phyloP scores from a whole-genome alignment of 352 stramenopile species.

The Phytophthora syringae region DNA sequence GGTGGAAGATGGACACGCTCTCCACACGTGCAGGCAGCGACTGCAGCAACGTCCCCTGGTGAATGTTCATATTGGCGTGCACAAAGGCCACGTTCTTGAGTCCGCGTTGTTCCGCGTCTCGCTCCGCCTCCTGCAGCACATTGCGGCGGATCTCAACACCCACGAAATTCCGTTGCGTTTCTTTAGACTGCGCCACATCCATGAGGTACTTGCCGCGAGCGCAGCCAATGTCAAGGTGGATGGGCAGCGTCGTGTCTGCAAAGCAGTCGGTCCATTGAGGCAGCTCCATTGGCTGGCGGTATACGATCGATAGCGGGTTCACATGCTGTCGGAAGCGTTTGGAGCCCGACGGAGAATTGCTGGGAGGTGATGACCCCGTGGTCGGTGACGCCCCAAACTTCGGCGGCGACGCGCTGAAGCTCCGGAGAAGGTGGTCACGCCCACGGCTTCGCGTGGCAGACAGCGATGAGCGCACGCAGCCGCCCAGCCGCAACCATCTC shows the following conservation, averaged over 20 bases:
- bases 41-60: constrained; percentile 63
- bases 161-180: constrained; percentile 64
- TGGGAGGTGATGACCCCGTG: not conserved
- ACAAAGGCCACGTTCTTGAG: constrained; percentile 79
- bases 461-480: constrained; percentile 7
- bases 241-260: constrained; percentile 50
- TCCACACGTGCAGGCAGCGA: constrained; percentile 57
- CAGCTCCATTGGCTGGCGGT: constrained; percentile 63
- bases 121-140: constrained; percentile 66
- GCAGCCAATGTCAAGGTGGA: constrained; percentile 88
- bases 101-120: constrained; percentile 45
- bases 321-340: constrained; percentile 86
- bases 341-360: constrained; percentile 29
- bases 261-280: constrained; percentile 70
- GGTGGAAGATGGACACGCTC: constrained; percentile 90
- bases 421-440: constrained; percentile 3
- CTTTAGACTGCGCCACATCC: constrained; percentile 52
- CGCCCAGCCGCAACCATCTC: constrained; percentile 14
- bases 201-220: constrained; percentile 85
- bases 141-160: constrained; percentile 88
- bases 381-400: constrained; percentile 2
- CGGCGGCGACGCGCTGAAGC: constrained; percentile 8
- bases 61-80: constrained; percentile 89
- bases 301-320: constrained; percentile 77
- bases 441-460: not conserved